Percentiles rank a stretch among this genome's conserved stretches.
Conservation (phyloP, 805 yeast genomes). For the Phaffomyces opuntiae region DNA sequence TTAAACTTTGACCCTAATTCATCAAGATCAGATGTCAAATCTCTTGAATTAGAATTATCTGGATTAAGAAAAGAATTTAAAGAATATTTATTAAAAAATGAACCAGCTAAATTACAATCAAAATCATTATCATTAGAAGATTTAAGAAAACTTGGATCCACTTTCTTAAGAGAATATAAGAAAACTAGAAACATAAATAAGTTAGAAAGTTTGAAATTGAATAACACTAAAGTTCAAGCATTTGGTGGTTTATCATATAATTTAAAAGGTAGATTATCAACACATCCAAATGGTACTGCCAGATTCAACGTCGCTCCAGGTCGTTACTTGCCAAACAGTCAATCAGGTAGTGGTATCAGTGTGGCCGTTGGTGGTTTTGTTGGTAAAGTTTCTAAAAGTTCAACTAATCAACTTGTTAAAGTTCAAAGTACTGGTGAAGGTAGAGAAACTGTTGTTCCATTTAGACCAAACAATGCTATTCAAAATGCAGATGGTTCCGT, state of each 20-base stretch:
- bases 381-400: constrained; percentile 26
- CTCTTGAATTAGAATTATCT: constrained; percentile 23
- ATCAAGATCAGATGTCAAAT: constrained; percentile 4
- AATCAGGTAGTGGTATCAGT: neutral
- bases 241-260: constrained; percentile 72
- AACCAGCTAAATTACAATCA: constrained; percentile 35
- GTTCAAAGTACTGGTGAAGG: constrained; percentile 31
- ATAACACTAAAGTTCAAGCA: constrained; percentile 39
- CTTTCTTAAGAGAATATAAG: constrained; percentile 27
- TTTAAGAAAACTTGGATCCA: constrained; percentile 19
- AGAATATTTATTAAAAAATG: constrained; percentile 43
- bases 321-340: constrained; percentile 41
- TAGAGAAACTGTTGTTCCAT: constrained; percentile 39
- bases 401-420: constrained; percentile 26
- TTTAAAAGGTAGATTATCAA: constrained; percentile 59
- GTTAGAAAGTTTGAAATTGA: constrained; percentile 6
- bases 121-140: constrained; percentile 25
- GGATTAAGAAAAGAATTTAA: constrained; percentile 45
- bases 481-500: constrained; percentile 33
- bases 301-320: constrained; percentile 57
- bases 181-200: constrained; percentile 1
- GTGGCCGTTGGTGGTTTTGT: constrained; percentile 57
- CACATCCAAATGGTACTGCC: constrained; percentile 64
- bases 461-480: constrained; percentile 31
- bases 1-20: constrained; percentile 1